Evolutionary conservation across 331 rosid genomes (phyloP).

Genomic region (Rosa hybrid): DNA sequence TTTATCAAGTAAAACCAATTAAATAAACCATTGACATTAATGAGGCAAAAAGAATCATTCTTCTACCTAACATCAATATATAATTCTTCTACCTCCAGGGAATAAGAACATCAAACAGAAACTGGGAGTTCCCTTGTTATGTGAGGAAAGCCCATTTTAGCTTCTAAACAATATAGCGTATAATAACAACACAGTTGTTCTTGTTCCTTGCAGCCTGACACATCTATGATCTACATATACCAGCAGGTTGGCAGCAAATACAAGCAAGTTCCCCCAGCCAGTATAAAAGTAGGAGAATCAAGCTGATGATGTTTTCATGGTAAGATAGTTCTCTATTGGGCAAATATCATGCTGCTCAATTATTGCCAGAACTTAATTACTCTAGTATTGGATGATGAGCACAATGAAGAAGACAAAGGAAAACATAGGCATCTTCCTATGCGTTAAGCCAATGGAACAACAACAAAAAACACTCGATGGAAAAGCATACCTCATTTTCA

Average conservation of each 20-base stretch:
- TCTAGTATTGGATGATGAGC: not conserved
- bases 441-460: not conserved
- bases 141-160: not conserved
- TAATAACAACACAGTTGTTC: too few species aligned
- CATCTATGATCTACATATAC: not conserved
- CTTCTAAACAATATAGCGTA: not conserved
- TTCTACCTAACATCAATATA: not conserved
- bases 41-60: not conserved
- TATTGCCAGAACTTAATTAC: not conserved
- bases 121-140: not conserved
- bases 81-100: too few species aligned
- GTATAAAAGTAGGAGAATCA: not conserved
- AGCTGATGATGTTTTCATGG: not conserved
- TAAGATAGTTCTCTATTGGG: not conserved
- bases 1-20: conserved; percentile 14
- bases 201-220: not conserved
- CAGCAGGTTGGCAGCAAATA: not conserved
- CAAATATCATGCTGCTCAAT: too few species aligned
- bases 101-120: too few species aligned
- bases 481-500: conserved; percentile 83
- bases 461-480: not conserved
- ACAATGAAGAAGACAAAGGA: conserved; percentile 1
- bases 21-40: not conserved
- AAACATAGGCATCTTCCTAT: not conserved
- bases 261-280: not conserved